Percentiles rank a stretch among this genome's conserved stretches.
These are phyloP conservation scores for Cutaneotrichosporon arboriforme DNA, from an alignment of 1,284 basidiomycete genomes.

Conservation along the genomic window DNA sequence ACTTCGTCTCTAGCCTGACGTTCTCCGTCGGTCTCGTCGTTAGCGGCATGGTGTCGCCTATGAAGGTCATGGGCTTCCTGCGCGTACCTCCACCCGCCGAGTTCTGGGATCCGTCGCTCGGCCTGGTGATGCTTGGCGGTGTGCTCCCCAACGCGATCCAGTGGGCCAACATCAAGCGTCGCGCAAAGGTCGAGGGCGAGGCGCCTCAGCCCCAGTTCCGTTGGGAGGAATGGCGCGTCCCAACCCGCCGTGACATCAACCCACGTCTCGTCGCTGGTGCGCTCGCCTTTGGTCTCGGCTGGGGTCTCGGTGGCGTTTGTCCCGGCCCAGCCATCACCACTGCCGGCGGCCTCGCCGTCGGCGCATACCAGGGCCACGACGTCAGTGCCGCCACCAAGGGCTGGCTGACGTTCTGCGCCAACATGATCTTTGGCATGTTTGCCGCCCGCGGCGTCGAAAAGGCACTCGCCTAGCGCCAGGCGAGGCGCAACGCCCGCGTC, in stretches of 20 bases:
- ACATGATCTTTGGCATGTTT: constrained; percentile 12
- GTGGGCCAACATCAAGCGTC: constrained; percentile 20
- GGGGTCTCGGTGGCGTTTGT: constrained; percentile 62
- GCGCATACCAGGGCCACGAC: not conserved
- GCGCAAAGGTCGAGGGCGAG: not conserved
- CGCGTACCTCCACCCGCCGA: constrained; percentile 28
- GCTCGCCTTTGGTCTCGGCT: constrained; percentile 61
- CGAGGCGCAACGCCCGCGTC: too few relatives aligned
- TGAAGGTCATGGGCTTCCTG: constrained; percentile 58
- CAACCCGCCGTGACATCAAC: constrained; percentile 49
- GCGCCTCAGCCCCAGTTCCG: constrained; percentile 10
- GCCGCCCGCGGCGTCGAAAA: constrained; percentile 3
- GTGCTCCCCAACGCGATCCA: constrained; percentile 49
- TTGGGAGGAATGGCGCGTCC: constrained; percentile 39
- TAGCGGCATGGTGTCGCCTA: constrained; percentile 55
- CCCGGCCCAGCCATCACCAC: constrained; percentile 45
- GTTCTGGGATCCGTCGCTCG: constrained; percentile 50
- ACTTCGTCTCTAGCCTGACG: constrained; percentile 52
- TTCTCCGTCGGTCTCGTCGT: constrained; percentile 59
- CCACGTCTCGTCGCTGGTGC: constrained; percentile 55
- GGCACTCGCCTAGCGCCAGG: not conserved
- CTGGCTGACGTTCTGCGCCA: constrained; percentile 12
- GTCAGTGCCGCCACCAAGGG: constrained; percentile 2
- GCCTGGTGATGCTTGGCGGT: constrained; percentile 49
- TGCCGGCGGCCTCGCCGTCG: constrained; percentile 2